phyloP scores from a whole-genome alignment of 768 basidiomycete genomes.

The Asterophora lycoperdoides region DNA sequence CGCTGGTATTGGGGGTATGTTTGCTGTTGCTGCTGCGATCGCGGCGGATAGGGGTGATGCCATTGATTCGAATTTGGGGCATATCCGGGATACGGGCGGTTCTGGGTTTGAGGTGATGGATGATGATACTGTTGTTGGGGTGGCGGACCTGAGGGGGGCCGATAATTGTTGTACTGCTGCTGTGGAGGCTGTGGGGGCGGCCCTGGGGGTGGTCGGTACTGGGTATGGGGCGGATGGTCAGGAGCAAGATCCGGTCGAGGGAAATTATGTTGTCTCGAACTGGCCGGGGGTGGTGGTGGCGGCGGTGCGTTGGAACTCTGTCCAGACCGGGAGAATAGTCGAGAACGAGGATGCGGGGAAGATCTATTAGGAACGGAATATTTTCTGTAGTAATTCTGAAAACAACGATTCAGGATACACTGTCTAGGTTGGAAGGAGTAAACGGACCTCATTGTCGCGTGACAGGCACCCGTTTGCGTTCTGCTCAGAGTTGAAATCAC shows the following conservation, averaged over 20 bases:
- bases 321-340: slow-evolving; percentile 45
- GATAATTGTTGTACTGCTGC: slow-evolving; percentile 15
- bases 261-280: slow-evolving; percentile 34
- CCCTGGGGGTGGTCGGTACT: slow-evolving; percentile 17
- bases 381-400: slow-evolving; percentile 54
- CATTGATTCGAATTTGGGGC: slow-evolving; percentile 2
- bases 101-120: slow-evolving; percentile 17
- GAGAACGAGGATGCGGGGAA: slow-evolving; percentile 30
- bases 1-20: slow-evolving; percentile 23
- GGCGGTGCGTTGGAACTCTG: slow-evolving; percentile 23
- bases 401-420: neutral
- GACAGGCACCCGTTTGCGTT: slow-evolving; percentile 59
- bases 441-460: slow-evolving; percentile 50
- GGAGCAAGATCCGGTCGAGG: slow-evolving; percentile 63
- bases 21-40: slow-evolving; percentile 12
- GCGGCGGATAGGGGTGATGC: slow-evolving; percentile 4
- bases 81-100: slow-evolving; percentile 15
- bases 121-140: slow-evolving; percentile 9
- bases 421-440: neutral
- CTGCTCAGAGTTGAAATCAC: slow-evolving; percentile 28
- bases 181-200: slow-evolving; percentile 25
- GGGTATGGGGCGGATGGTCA: slow-evolving; percentile 29
- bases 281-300: slow-evolving; percentile 24
- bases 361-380: slow-evolving; percentile 55
- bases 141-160: slow-evolving; percentile 19